These are phyloP conservation scores for Dothiorella sarmentorum DNA, from an alignment of 2,329 filamentous ascomycete genomes.

Conservation along the genomic window DNA sequence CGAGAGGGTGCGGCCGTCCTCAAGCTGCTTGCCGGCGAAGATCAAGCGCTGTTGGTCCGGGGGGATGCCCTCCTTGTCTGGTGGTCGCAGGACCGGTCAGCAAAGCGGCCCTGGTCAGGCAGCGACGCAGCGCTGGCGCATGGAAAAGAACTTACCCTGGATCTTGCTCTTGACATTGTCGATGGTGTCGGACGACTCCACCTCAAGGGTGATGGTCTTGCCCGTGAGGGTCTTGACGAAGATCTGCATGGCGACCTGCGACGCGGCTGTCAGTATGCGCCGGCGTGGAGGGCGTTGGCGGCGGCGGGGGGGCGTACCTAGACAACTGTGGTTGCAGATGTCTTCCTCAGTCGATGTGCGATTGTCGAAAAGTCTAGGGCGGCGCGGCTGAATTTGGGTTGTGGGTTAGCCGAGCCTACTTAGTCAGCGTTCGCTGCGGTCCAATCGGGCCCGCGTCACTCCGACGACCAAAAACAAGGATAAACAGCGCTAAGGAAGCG, in stretches of 20 bases:
- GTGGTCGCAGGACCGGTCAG: conserved; percentile 39
- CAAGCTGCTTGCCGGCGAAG: conserved; percentile 99
- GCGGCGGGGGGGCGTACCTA: conserved; percentile 42
- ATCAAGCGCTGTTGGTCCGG: conserved; percentile 99
- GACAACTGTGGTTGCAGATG: conserved; percentile 47
- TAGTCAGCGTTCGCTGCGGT: conserved; percentile 1
- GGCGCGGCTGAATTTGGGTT: conserved; percentile 13
- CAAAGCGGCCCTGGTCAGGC: not conserved
- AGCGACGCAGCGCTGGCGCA: too few relatives aligned
- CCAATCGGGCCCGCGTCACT: conserved; percentile 5
- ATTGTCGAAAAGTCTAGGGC: conserved; percentile 24
- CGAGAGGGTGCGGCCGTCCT: conserved; percentile 96
- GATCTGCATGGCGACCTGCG: conserved; percentile 44
- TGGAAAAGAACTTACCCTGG: conserved; percentile 62
- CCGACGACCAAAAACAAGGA: not conserved
- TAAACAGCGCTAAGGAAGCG: not conserved
- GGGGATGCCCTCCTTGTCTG: conserved; percentile 99
- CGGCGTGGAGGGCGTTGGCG: not conserved
- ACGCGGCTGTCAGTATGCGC: conserved; percentile 4
- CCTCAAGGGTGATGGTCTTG: conserved; percentile 99
- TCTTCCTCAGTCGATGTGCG: conserved; percentile 57
- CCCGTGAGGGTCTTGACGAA: conserved; percentile 77
- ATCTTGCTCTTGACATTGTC: conserved; percentile 99
- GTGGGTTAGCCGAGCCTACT: conserved; percentile 10
- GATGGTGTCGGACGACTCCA: conserved; percentile 99